Conservation (phyloP, 176 grass and related monocot genomes). For the Eragrostis curvula region DNA sequence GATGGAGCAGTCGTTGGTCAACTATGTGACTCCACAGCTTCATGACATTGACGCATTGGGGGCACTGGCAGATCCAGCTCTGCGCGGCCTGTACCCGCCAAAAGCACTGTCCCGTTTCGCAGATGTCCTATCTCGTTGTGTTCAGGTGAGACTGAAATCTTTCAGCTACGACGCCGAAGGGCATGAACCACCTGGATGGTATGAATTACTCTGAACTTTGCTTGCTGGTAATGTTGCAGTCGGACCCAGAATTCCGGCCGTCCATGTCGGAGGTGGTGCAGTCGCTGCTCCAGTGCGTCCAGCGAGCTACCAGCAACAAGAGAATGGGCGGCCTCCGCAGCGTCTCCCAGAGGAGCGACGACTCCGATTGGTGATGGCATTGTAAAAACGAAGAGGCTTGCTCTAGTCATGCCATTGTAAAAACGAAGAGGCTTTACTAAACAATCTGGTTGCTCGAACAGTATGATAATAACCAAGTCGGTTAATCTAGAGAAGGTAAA, state of each 20-base stretch:
- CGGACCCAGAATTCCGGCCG: conserved; percentile 73
- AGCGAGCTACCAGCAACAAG: conserved; percentile 58
- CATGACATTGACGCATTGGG: conserved; percentile 66
- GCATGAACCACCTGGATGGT: not conserved
- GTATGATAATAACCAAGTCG: conserved; percentile 10
- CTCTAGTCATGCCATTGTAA: conserved; percentile 3
- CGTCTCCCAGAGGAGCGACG: conserved; percentile 58
- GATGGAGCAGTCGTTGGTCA: conserved; percentile 68
- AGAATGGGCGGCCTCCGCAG: conserved; percentile 46
- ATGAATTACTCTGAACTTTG: not conserved
- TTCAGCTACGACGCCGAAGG: not conserved
- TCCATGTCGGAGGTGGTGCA: conserved; percentile 86
- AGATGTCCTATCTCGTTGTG: conserved; percentile 64
- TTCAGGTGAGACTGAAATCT: conserved; percentile 60
- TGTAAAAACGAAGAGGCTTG: conserved; percentile 17
- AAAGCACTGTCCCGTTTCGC: conserved; percentile 86
- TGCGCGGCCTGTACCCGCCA: conserved; percentile 78
- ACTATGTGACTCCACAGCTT: conserved; percentile 70
- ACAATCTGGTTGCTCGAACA: conserved; percentile 26
- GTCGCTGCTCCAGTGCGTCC: conserved; percentile 60
- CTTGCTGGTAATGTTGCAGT: conserved; percentile 46
- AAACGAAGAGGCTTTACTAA: conserved; percentile 10
- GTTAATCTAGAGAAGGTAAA: conserved; percentile 46
- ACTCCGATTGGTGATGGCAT: conserved; percentile 66
- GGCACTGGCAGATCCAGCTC: conserved; percentile 74